Evolutionary conservation across 2,329 filamentous ascomycete genomes (phyloP).

Genomic region (Alternaria sp.): DNA sequence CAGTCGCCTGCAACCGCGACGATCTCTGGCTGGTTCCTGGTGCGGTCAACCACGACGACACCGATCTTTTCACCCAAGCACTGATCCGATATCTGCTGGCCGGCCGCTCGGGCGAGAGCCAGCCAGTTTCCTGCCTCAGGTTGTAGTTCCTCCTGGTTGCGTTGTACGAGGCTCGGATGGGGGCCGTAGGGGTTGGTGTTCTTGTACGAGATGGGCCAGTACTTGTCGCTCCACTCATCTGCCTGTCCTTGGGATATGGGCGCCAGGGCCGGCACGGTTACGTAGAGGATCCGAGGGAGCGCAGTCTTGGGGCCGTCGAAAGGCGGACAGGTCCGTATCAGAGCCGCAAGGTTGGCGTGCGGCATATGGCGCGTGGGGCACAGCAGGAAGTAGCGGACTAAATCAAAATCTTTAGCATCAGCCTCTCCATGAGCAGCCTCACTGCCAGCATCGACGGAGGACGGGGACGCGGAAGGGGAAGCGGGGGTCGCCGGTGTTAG

Average conservation of each 20-base stretch:
- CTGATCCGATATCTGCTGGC: constrained; percentile 61
- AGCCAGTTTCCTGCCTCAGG: constrained; percentile 70
- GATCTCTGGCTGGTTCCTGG: constrained; percentile 56
- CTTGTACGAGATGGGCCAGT: constrained; percentile 86
- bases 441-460: constrained; percentile 10
- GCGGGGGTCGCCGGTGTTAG: constrained; percentile 20
- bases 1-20: constrained; percentile 79
- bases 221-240: constrained; percentile 73
- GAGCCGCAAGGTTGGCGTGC: constrained; percentile 55
- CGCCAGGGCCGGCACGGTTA: constrained; percentile 73
- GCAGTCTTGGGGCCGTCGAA: constrained; percentile 45
- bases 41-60: constrained; percentile 73
- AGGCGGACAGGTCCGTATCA: constrained; percentile 44
- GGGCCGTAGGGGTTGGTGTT: constrained; percentile 88
- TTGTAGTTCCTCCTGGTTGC: constrained; percentile 72
- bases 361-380: constrained; percentile 60
- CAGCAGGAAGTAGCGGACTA: constrained; percentile 58
- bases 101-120: constrained; percentile 69
- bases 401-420: constrained; percentile 38
- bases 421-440: constrained; percentile 19
- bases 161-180: constrained; percentile 75
- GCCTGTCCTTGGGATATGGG: constrained; percentile 80
- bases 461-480: constrained; percentile 6
- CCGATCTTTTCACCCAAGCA: constrained; percentile 74
- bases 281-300: constrained; percentile 63